These are phyloP conservation scores for Leccinum imitatum DNA, from an alignment of 768 basidiomycete genomes.

Conservation along the genomic window DNA sequence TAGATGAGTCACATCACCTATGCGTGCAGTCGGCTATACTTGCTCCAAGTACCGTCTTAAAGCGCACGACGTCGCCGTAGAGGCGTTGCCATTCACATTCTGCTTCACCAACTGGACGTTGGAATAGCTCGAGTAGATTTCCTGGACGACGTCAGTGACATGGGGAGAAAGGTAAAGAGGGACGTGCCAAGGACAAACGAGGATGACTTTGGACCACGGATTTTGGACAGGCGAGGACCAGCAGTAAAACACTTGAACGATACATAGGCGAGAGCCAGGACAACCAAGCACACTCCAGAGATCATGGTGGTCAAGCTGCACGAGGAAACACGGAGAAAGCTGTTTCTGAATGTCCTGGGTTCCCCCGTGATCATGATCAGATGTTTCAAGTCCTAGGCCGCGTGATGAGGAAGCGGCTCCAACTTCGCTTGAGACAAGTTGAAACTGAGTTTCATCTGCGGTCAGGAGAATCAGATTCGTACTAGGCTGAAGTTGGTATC, in stretches of 20 bases:
- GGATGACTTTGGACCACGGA: conserved; percentile 24
- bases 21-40: background rate
- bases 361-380: conserved; percentile 5
- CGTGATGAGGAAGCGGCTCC: too few relatives aligned
- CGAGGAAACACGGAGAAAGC: background rate
- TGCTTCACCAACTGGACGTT: conserved; percentile 22
- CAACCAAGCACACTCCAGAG: conserved; percentile 1
- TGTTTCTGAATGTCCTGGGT: conserved; percentile 8
- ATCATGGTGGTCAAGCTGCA: conserved; percentile 13
- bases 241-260: background rate
- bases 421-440: too few relatives aligned
- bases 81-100: conserved; percentile 32
- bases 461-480: too few relatives aligned
- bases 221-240: conserved; percentile 10
- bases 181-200: conserved; percentile 24
- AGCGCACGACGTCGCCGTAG: conserved; percentile 31
- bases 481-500: too few relatives aligned
- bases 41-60: conserved; percentile 30
- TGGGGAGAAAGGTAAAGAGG: background rate
- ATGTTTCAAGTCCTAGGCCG: too few relatives aligned
- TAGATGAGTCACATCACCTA: background rate
- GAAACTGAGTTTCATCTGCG: too few relatives aligned
- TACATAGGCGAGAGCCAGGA: conserved; percentile 8
- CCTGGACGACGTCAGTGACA: conserved; percentile 23
- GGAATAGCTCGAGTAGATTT: conserved; percentile 31